Evolutionary conservation across 2,329 filamentous ascomycete genomes (phyloP).

Genomic region (Phyllosticta paracitricarpa): DNA sequence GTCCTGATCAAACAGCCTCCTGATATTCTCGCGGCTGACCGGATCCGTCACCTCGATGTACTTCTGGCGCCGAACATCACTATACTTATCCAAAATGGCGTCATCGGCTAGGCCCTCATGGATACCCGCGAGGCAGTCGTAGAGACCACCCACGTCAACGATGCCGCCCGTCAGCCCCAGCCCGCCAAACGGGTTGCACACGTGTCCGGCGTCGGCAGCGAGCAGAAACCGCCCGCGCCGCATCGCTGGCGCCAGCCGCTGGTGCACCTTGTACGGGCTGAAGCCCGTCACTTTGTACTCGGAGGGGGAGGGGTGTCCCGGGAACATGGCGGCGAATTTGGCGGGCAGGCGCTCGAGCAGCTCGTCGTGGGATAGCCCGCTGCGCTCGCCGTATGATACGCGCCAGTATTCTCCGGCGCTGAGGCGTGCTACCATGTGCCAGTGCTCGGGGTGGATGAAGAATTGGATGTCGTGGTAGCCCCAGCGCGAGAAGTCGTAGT

Average conservation of each 20-base stretch:
- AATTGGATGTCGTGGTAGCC: slow-evolving; percentile 49
- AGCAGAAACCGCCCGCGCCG: slow-evolving; percentile 48
- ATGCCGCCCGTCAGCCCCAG: slow-evolving; percentile 55
- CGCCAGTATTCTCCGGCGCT: slow-evolving; percentile 47
- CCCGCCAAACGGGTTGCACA: slow-evolving; percentile 49
- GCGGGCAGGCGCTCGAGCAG: slow-evolving; percentile 42
- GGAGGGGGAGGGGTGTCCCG: slow-evolving; percentile 47
- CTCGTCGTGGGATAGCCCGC: slow-evolving; percentile 44
- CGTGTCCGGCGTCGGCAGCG: slow-evolving; percentile 52
- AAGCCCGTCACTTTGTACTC: slow-evolving; percentile 49
- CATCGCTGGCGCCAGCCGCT: slow-evolving; percentile 48
- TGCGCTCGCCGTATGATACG: slow-evolving; percentile 52
- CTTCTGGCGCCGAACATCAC: slow-evolving; percentile 23
- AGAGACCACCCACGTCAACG: slow-evolving; percentile 52
- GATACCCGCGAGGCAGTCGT: slow-evolving; percentile 43
- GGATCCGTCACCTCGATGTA: slow-evolving; percentile 27
- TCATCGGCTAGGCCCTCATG: slow-evolving; percentile 25
- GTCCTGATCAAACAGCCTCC: slow-evolving; percentile 22
- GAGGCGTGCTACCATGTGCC: slow-evolving; percentile 53
- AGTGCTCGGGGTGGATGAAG: slow-evolving; percentile 52
- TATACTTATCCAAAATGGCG: slow-evolving; percentile 26
- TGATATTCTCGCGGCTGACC: slow-evolving; percentile 32
- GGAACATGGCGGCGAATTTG: slow-evolving; percentile 49
- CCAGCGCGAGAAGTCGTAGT: slow-evolving; percentile 46
- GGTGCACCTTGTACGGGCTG: slow-evolving; percentile 52